Evolutionary conservation across 441 rosid genomes (phyloP), one percentile per base, ranked within the genome.

Genomic region (Arabidopsis lyrata): DNA sequence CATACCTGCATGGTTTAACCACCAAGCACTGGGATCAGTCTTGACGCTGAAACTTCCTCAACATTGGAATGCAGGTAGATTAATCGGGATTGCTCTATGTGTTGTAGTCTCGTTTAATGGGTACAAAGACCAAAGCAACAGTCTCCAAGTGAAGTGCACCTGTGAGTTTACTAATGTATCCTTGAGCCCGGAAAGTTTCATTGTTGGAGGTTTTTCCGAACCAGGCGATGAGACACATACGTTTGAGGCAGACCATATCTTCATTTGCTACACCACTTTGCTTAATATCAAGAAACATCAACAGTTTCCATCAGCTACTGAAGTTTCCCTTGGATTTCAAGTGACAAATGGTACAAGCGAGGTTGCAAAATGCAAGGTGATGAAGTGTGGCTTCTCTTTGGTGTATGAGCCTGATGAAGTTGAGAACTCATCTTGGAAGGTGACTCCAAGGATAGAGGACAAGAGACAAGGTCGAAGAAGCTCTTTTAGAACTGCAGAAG

Each of bases 341-440:
- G 66, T 65, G 50, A 66, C 41, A 57, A 66, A 47, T 65, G 77
- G 72, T 12, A 27, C 58, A 74, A 66, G 45, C 4, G 47, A 5
- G 14, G 56, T 22, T 42, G 63, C 9, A 6, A 53, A 44, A 38
- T 65, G 72, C 52, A 3, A 65, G 53, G 66, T 74, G 44, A 18
- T 18, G 22, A 74, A 73, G 24, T 73, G 60, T 29, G 71, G 77
- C 8, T 64, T 73, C 14, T 31, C 63, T 63, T 54, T 63, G 64
- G 48, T 73, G 0, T 55, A 45, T 56, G 68, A 61, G 62, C 0
- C 32, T 20, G 65, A 73, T 8, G 69, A 63, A 18, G n/a, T 6
- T 63, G 64, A 72, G n/a, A 15, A 1, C 1, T 1, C 6, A 29
- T 7, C 63, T 41, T n/a, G 36, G 58, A 14, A 65, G 20, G 18